Evolutionary conservation across 306 rosid species (phyloP).

Genomic region (Lithocarpus polystachyus): DNA sequence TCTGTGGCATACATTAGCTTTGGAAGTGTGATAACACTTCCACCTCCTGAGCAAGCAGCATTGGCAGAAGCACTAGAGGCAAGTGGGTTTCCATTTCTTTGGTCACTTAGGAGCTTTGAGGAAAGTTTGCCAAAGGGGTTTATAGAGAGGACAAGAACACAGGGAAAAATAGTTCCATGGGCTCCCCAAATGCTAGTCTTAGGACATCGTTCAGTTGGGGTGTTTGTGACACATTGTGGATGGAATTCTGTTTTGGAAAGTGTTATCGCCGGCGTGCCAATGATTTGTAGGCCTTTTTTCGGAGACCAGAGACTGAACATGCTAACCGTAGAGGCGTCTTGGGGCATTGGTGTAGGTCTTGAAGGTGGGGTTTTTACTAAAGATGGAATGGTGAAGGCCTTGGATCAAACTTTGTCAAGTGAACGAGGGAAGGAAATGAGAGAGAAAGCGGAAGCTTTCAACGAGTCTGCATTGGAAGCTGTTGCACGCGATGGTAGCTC

Average conservation of each 20-base stretch:
- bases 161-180: conserved; percentile 62
- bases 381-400: conserved; percentile 7
- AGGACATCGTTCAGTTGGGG: conserved; percentile 40
- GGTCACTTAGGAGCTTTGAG: conserved; percentile 54
- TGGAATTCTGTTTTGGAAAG: conserved; percentile 73
- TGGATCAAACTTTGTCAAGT: conserved; percentile 26
- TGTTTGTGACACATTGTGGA: conserved; percentile 58
- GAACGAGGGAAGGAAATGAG: conserved; percentile 43
- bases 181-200: conserved; percentile 52
- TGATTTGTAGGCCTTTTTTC: conserved; percentile 58
- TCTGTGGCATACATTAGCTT: conserved; percentile 64
- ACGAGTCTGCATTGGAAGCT: conserved; percentile 24
- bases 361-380: conserved; percentile 42
- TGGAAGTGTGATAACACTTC: conserved; percentile 48
- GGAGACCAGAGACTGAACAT: conserved; percentile 58
- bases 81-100: conserved; percentile 39
- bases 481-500: conserved; percentile 42
- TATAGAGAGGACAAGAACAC: conserved; percentile 13
- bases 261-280: conserved; percentile 56
- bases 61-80: conserved; percentile 53
- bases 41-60: conserved; percentile 51
- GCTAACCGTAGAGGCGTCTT: conserved; percentile 30
- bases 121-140: conserved; percentile 38
- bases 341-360: conserved; percentile 50
- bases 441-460: conserved; percentile 23